These are phyloP conservation scores for Stenogyne calaminthoides DNA, from an alignment of 305 asterid species.

Conservation along the genomic window DNA sequence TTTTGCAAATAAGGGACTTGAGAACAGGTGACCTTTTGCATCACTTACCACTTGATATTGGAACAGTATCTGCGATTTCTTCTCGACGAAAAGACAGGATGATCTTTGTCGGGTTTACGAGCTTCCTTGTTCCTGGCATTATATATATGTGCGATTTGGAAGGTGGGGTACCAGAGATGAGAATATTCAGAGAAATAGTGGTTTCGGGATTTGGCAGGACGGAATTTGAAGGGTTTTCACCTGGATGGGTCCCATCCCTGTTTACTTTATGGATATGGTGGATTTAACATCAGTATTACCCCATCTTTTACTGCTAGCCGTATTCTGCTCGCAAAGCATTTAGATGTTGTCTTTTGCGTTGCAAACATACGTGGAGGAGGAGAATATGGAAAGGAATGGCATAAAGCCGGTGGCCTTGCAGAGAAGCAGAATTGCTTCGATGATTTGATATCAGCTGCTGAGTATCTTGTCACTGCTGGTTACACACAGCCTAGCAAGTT, in stretches of 20 bases:
- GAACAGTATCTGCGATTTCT: conserved; percentile 73
- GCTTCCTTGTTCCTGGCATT: conserved; percentile 83
- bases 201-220: conserved; percentile 83
- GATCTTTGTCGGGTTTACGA: conserved; percentile 71
- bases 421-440: conserved; percentile 88
- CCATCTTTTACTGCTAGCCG: conserved; percentile 71
- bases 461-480: conserved; percentile 85
- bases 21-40: conserved; percentile 69
- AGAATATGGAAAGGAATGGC: conserved; percentile 98
- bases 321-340: conserved; percentile 61
- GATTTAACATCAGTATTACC: conserved; percentile 73
- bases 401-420: conserved; percentile 78
- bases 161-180: conserved; percentile 58
- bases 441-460: conserved; percentile 81
- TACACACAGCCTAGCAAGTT: conserved; percentile 80
- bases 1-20: conserved; percentile 86
- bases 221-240: conserved; percentile 61
- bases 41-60: conserved; percentile 76
- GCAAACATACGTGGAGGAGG: conserved; percentile 99
- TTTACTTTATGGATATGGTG: conserved; percentile 85
- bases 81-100: conserved; percentile 66
- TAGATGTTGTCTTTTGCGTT: conserved; percentile 68
- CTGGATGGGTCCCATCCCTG: conserved; percentile 92
- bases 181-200: conserved; percentile 65
- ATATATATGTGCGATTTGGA: conserved; percentile 74